Evolutionary conservation across 208 protist species (phyloP).

Genomic region (Phytomonas francai): DNA sequence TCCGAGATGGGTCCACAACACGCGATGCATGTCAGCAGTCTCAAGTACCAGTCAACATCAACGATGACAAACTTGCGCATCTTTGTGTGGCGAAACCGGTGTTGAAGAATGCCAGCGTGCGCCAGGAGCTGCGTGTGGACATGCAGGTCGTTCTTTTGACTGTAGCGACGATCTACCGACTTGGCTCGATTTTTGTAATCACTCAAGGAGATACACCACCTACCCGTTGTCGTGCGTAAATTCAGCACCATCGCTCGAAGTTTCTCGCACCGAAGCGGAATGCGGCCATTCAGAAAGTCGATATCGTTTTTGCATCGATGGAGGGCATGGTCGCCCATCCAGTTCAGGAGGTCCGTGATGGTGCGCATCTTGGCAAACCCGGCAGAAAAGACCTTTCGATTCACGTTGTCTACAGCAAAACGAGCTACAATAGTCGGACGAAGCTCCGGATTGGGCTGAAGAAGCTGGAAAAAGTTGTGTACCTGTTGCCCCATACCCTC

Average conservation of each 20-base stretch:
- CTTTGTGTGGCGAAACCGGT: slow-evolving; percentile 44
- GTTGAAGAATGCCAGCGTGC: slow-evolving; percentile 49
- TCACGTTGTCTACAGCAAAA: slow-evolving; percentile 65
- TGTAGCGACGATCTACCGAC: slow-evolving; percentile 34
- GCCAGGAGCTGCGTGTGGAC: slow-evolving; percentile 63
- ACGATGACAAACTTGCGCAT: slow-evolving; percentile 46
- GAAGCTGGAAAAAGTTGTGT: slow-evolving; percentile 50
- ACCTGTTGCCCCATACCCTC: slow-evolving; percentile 52
- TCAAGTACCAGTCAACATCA: slow-evolving; percentile 56
- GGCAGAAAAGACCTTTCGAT: slow-evolving; percentile 33
- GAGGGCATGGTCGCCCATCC: slow-evolving; percentile 54
- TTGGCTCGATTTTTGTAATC: slow-evolving; percentile 57
- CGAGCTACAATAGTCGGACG: slow-evolving; percentile 56
- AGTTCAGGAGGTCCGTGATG: slow-evolving; percentile 57
- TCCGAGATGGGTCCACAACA: slow-evolving; percentile 16
- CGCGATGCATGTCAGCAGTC: slow-evolving; percentile 23
- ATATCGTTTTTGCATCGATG: slow-evolving; percentile 44
- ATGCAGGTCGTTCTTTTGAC: slow-evolving; percentile 37
- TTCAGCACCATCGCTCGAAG: slow-evolving; percentile 23
- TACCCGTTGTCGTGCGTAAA: slow-evolving; percentile 24
- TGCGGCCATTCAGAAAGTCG: slow-evolving; percentile 60
- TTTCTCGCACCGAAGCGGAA: slow-evolving; percentile 37
- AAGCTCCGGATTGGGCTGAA: slow-evolving; percentile 49
- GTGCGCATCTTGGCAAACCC: slow-evolving; percentile 32
- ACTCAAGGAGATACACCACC: slow-evolving; percentile 39